phyloP scores from a whole-genome alignment of 2,329 filamentous ascomycete species.

The Xylariomycetidae sp. region DNA sequence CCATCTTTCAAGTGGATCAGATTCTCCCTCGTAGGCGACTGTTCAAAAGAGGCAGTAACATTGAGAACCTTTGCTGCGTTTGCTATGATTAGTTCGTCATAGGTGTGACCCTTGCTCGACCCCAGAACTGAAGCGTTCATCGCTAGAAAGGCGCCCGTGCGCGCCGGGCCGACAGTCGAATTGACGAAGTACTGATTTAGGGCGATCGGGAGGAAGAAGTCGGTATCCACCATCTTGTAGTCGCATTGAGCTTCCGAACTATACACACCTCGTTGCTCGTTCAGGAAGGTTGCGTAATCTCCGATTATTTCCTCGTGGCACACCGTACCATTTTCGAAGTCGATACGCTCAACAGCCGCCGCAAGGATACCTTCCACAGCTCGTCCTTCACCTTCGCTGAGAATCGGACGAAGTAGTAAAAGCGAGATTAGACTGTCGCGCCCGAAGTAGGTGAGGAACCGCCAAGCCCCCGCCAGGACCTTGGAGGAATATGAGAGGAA shows the following conservation, averaged over 20 bases:
- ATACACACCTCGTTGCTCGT: constrained; percentile 46
- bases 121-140: constrained; percentile 44
- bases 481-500: constrained; percentile 63
- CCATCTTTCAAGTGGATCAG: constrained; percentile 53
- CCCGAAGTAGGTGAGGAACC: constrained; percentile 64
- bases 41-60: constrained; percentile 48
- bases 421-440: constrained; percentile 60
- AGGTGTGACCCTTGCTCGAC: constrained; percentile 48
- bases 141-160: constrained; percentile 32
- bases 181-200: constrained; percentile 56
- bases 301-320: constrained; percentile 63
- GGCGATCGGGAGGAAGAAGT: constrained; percentile 55
- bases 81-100: constrained; percentile 43
- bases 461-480: constrained; percentile 59
- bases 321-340: constrained; percentile 54
- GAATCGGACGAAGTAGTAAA: constrained; percentile 52
- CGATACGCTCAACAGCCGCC: constrained; percentile 56
- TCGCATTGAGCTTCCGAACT: constrained; percentile 50
- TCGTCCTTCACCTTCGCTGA: constrained; percentile 50
- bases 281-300: constrained; percentile 59
- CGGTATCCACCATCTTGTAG: constrained; percentile 60
- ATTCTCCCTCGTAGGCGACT: constrained; percentile 46
- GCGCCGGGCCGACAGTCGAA: constrained; percentile 33
- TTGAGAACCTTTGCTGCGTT: constrained; percentile 57
- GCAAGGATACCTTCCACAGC: constrained; percentile 58